Evolutionary conservation across 208 protist species (phyloP).

Genomic region (Crithidia fasciculata): DNA sequence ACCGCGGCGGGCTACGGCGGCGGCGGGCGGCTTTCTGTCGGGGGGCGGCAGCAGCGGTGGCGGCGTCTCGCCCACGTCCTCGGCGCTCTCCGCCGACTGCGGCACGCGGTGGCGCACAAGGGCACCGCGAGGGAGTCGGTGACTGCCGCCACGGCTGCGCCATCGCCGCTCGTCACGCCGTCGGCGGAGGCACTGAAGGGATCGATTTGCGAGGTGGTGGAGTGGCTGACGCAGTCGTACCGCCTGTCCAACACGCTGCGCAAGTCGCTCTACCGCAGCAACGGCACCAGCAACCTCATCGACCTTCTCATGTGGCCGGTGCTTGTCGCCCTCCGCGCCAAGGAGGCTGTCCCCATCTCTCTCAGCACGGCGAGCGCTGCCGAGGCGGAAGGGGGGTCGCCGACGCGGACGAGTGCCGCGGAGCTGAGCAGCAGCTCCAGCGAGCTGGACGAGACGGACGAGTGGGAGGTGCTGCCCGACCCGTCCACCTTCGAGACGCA

Average conservation of each 20-base stretch:
- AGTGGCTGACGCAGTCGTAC: conserved; percentile 54
- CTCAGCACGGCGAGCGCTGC: neutral
- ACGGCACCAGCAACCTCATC: conserved; percentile 39
- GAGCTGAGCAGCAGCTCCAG: conserved; percentile 5
- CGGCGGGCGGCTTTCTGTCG: neutral
- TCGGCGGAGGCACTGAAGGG: conserved; percentile 24
- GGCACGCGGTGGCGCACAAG: neutral
- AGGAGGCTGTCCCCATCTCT: conserved; percentile 1
- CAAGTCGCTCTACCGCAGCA: conserved; percentile 51
- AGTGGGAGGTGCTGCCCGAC: conserved; percentile 43
- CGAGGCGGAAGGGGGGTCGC: neutral
- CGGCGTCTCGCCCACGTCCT: conserved; percentile 20
- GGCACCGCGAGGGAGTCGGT: neutral
- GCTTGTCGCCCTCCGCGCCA: conserved; percentile 26
- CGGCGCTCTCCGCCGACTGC: conserved; percentile 16
- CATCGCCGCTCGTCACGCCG: conserved; percentile 12
- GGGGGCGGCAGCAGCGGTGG: conserved; percentile 15
- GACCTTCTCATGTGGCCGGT: conserved; percentile 59
- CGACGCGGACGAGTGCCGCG: neutral
- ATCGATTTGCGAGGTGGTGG: conserved; percentile 36
- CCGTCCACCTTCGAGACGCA: conserved; percentile 27
- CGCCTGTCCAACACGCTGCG: conserved; percentile 27
- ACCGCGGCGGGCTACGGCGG: neutral
- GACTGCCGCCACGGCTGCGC: neutral
- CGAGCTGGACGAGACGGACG: conserved; percentile 38